Percentiles rank a stretch among this genome's conserved stretches.
phyloP scores from a whole-genome alignment of 2,329 filamentous ascomycete species.

The Hymenoscyphus albidus region DNA sequence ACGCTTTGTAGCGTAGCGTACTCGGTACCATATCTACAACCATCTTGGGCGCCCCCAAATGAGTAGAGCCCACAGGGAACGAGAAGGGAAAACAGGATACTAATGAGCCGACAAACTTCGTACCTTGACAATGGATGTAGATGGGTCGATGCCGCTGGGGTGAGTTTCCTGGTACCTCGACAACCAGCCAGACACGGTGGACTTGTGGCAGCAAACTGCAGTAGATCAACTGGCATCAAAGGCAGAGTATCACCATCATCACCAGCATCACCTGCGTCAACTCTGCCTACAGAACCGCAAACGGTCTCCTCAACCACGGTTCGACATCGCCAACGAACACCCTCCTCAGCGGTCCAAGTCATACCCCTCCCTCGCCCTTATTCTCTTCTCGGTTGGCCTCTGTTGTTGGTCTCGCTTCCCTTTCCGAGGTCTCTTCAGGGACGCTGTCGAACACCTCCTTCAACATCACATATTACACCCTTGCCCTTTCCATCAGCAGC shows the following conservation, averaged over 20 bases:
- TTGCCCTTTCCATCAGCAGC: background rate
- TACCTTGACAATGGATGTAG: background rate
- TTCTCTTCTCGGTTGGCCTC: background rate
- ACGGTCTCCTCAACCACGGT: background rate
- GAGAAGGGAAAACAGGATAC: background rate
- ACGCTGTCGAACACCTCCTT: slow-evolving; percentile 9
- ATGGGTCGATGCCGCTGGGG: background rate
- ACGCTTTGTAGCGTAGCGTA: background rate
- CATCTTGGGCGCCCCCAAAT: background rate
- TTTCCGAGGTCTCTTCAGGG: slow-evolving; percentile 3
- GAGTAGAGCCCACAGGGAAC: background rate
- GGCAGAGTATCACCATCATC: background rate
- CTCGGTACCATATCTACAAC: background rate
- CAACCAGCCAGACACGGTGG: background rate
- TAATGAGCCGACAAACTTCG: background rate
- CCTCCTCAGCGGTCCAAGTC: background rate
- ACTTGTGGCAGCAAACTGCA: background rate
- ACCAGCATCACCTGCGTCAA: background rate
- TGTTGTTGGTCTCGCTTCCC: slow-evolving; percentile 10
- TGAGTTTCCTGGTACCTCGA: background rate
- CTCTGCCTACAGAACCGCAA: background rate
- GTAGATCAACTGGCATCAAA: no score
- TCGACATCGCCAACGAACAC: slow-evolving; percentile 11
- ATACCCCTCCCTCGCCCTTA: background rate
- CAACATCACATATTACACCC: background rate